phyloP scores from a whole-genome alignment of 257 asterid genomes.

The Nemophila menziesii region DNA sequence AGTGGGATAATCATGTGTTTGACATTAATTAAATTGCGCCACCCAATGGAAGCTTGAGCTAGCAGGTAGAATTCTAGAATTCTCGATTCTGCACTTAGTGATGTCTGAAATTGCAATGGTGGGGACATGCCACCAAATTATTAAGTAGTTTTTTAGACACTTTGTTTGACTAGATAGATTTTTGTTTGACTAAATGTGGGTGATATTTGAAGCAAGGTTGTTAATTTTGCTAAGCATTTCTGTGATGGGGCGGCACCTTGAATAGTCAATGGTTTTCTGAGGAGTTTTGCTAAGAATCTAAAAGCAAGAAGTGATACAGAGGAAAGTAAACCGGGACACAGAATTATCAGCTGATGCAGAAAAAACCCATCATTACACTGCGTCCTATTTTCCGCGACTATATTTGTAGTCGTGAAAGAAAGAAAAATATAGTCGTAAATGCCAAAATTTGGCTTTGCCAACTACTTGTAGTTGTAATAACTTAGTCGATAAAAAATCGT shows the following conservation, averaged over 20 bases:
- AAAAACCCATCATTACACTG: no score
- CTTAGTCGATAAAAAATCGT: no score
- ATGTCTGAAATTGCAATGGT: constrained; percentile 83
- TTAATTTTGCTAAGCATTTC: constrained; percentile 90
- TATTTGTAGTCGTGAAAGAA: no score
- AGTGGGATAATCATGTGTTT: constrained; percentile 67
- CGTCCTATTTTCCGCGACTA: no score
- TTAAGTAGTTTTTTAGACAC: constrained; percentile 38
- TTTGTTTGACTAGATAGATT: no score
- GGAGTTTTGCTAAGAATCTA: constrained; percentile 46
- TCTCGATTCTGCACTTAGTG: constrained; percentile 79
- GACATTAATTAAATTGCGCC: constrained; percentile 68
- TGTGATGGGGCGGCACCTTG: constrained; percentile 98
- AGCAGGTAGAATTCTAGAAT: constrained; percentile 77
- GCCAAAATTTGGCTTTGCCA: no score
- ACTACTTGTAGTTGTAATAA: no score
- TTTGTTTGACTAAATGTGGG: constrained; percentile 1
- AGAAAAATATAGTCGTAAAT: no score
- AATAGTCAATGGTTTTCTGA: constrained; percentile 68
- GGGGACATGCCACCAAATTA: constrained; percentile 83
- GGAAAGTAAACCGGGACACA: constrained; percentile 15
- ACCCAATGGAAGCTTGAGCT: constrained; percentile 69
- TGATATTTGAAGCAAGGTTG: constrained; percentile 46
- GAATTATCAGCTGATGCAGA: constrained; percentile 13
- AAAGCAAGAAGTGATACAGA: constrained; percentile 15